Evolutionary conservation across 768 basidiomycete species (phyloP), one percentile per base, ranked within the genome.

Genomic region (Boletus reticuloceps): DNA sequence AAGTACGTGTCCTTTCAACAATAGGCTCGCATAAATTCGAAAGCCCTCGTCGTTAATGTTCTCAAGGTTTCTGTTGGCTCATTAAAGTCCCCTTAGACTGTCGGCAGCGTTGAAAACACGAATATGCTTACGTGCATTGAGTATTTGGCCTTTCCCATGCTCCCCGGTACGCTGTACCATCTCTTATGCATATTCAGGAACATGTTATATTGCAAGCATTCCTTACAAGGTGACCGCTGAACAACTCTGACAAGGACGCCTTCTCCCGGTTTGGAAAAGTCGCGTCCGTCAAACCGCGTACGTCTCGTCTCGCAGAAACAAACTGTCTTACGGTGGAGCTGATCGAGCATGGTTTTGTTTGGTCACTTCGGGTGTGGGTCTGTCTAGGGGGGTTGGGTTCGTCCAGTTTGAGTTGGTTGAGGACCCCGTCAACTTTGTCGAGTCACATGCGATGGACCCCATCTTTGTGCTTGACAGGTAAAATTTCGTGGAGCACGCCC

Each of bases 151-250:
- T 25, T 25, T 25, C 25, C 25, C 25, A 25, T 25, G 25, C 25
- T 25, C 3, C 4, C 25, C 25, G 25, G 25, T 25, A 25, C 25
- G 25, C 25, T 25, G 25, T 25, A 25, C 25, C 25, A 25, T 25
- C 25, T 25, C 25, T 29, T 32, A 1, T 36, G 50, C 66, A 17
- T 77, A 79, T 8, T 69, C 66, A n/a, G 67, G 67, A 11, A 71
- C 69, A 4, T 61, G 84, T 47, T 84, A 69, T 41, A 59, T 82
- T 31, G 79, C 75, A 11, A 85, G 83, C 58, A n/a, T 85, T n/a
- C 80, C 82, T 47, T 88, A 71, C 64, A 70, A 61, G 17, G 61
- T 69, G 38, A 75, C 72, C 2, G 77, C 74, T 56, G 66, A 64
- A 20, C 73, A 81, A 44, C 46, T 85, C 12, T 20, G 20, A 20